Evolutionary conservation across 2,329 filamentous ascomycete genomes (phyloP).

Genomic region (Capronia epimyces): DNA sequence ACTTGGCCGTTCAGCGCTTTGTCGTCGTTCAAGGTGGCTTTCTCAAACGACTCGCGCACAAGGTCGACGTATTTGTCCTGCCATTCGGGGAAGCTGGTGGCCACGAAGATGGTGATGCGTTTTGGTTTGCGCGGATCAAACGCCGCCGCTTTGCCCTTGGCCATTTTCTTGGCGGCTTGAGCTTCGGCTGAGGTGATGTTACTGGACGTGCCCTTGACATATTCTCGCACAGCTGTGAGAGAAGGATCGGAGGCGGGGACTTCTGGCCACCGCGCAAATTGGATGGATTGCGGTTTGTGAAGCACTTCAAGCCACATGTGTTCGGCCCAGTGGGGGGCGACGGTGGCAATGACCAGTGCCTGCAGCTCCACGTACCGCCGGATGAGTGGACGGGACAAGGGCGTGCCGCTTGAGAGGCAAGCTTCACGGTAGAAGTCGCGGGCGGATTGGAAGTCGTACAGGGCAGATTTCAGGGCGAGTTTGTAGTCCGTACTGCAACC

Average conservation of each 20-base stretch:
- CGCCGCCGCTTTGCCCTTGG: conserved; percentile 77
- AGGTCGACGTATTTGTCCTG: conserved; percentile 85
- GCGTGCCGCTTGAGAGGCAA: conserved; percentile 67
- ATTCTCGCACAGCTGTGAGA: conserved; percentile 73
- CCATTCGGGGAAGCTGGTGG: conserved; percentile 77
- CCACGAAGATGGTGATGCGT: conserved; percentile 80
- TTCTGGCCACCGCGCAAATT: conserved; percentile 69
- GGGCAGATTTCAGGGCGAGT: conserved; percentile 74
- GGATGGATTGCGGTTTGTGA: conserved; percentile 67
- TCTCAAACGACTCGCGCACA: conserved; percentile 64
- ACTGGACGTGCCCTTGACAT: conserved; percentile 67
- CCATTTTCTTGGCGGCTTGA: conserved; percentile 69
- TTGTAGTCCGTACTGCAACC: conserved; percentile 66
- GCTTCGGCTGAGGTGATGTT: conserved; percentile 84
- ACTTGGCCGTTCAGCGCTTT: conserved; percentile 74
- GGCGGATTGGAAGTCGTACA: conserved; percentile 86
- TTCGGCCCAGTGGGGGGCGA: conserved; percentile 91
- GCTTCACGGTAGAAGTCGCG: conserved; percentile 88
- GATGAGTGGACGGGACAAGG: conserved; percentile 79
- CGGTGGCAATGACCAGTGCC: conserved; percentile 71
- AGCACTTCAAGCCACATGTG: conserved; percentile 92
- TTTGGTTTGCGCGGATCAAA: conserved; percentile 92
- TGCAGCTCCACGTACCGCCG: conserved; percentile 80
- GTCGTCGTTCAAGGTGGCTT: conserved; percentile 61
- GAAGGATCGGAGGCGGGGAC: conserved; percentile 60